A percentile compares a stretch with the other conserved stretches of the same genome.
Conservation (phyloP, 768 basidiomycete genomes). For the Tubosaeta brunneosetosa region DNA sequence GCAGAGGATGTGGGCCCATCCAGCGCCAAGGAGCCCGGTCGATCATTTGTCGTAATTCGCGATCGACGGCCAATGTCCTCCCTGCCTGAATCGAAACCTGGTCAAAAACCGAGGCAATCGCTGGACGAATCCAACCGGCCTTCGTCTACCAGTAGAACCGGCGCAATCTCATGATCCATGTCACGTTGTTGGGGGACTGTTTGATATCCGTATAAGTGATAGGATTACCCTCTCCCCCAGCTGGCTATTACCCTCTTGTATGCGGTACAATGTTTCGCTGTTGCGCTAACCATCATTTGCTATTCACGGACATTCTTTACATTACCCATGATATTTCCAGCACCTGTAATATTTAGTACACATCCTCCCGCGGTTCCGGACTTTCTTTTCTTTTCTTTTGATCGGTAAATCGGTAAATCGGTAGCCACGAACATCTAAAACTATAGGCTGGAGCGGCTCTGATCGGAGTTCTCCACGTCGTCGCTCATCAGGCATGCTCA, state of each 20-base stretch:
- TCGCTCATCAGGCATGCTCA: too few species aligned
- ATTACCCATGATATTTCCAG: slow-evolving; percentile 19
- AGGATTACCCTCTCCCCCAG: background rate
- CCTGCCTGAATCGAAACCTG: slow-evolving; percentile 19
- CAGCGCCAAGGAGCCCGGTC: slow-evolving; percentile 35
- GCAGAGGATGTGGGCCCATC: slow-evolving; percentile 24
- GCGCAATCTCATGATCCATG: slow-evolving; percentile 22
- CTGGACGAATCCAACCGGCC: slow-evolving; percentile 27
- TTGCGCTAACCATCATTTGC: slow-evolving; percentile 14
- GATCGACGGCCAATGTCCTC: slow-evolving; percentile 42
- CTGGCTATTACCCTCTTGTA: slow-evolving; percentile 3
- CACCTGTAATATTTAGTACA: slow-evolving; percentile 29
- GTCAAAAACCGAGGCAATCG: slow-evolving; percentile 25
- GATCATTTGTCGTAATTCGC: slow-evolving; percentile 71
- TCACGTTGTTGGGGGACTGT: slow-evolving; percentile 4
- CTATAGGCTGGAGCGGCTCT: too few species aligned
- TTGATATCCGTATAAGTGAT: slow-evolving; percentile 9
- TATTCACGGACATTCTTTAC: slow-evolving; percentile 19
- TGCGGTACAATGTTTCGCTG: slow-evolving; percentile 7
- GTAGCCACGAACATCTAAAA: slow-evolving; percentile 8
- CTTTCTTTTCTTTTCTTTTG: slow-evolving; percentile 1
- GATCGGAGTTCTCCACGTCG: too few species aligned
- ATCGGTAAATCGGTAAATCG: slow-evolving; percentile 16
- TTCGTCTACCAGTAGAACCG: slow-evolving; percentile 28
- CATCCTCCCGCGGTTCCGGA: slow-evolving; percentile 16